These are phyloP conservation scores for Fonsecaea pedrosoi DNA, from an alignment of 2,329 filamentous ascomycete genomes.

Conservation along the genomic window DNA sequence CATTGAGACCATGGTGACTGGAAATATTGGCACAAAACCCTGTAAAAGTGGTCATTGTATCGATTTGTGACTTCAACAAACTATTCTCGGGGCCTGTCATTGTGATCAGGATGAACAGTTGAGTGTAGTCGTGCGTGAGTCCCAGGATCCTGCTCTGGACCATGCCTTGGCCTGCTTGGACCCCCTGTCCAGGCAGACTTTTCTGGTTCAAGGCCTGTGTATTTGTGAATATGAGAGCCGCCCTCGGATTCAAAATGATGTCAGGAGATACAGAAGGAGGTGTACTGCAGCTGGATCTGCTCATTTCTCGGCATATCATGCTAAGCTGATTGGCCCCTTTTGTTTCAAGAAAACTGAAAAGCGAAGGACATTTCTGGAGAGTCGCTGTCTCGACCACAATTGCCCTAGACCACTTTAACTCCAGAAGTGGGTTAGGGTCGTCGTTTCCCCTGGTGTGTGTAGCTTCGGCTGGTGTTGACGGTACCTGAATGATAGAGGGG, in stretches of 20 bases:
- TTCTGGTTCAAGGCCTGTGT: slow-evolving; percentile 75
- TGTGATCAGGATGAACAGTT: slow-evolving; percentile 72
- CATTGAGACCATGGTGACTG: not conserved
- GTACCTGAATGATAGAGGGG: slow-evolving; percentile 16
- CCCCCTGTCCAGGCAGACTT: slow-evolving; percentile 67
- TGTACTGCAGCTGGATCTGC: slow-evolving; percentile 11
- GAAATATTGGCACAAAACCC: slow-evolving; percentile 41
- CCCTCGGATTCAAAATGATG: slow-evolving; percentile 71
- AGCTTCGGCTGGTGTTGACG: slow-evolving; percentile 8
- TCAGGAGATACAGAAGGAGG: slow-evolving; percentile 66
- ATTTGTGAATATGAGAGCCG: slow-evolving; percentile 73
- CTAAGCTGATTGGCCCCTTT: slow-evolving; percentile 21
- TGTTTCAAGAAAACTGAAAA: slow-evolving; percentile 31
- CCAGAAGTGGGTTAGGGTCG: not conserved
- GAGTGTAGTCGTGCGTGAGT: slow-evolving; percentile 68
- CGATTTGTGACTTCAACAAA: slow-evolving; percentile 1
- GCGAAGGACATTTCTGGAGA: slow-evolving; percentile 23
- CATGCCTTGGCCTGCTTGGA: slow-evolving; percentile 46
- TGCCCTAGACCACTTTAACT: slow-evolving; percentile 17
- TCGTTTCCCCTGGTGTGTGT: not conserved
- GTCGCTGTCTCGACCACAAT: slow-evolving; percentile 33
- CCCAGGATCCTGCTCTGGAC: slow-evolving; percentile 63
- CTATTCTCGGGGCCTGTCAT: slow-evolving; percentile 12
- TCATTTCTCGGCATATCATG: slow-evolving; percentile 41
- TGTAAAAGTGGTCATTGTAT: slow-evolving; percentile 40